A percentile compares a stretch with the other conserved stretches of the same genome.
Conservation (phyloP, 2,329 filamentous ascomycete species). For the Trichophyton equinum region DNA sequence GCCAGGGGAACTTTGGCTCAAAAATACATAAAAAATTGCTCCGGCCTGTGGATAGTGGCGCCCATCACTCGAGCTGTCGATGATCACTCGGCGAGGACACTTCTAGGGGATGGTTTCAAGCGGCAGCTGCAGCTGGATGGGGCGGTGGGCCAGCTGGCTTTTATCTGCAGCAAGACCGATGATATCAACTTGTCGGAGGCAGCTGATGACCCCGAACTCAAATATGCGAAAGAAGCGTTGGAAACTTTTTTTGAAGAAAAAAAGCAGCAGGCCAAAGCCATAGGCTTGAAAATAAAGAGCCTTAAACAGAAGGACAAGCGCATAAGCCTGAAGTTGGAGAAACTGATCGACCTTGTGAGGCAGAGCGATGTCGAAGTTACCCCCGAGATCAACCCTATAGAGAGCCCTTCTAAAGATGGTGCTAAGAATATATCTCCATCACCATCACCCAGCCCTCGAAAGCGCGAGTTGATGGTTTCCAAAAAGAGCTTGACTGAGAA, state of each 20-base stretch:
- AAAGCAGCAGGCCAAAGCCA: not conserved
- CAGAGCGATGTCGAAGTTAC: not conserved
- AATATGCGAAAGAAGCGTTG: not conserved
- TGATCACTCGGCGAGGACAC: slow-evolving; percentile 44
- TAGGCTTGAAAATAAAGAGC: not conserved
- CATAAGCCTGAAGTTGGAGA: not conserved
- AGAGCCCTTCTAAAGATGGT: not conserved
- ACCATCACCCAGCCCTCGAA: not conserved
- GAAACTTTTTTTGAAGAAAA: not conserved
- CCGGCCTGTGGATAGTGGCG: slow-evolving; percentile 49
- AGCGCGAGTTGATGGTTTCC: not conserved
- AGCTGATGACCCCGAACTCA: slow-evolving; percentile 5
- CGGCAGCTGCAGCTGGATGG: slow-evolving; percentile 49
- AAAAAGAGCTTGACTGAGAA: not conserved
- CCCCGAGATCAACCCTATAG: not conserved
- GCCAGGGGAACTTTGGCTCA: slow-evolving; percentile 47
- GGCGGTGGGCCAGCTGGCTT: slow-evolving; percentile 42
- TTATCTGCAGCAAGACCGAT: slow-evolving; percentile 53
- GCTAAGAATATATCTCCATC: not conserved
- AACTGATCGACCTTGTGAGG: not conserved
- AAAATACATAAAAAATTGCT: slow-evolving; percentile 49
- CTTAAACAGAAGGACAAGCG: not conserved
- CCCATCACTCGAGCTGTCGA: slow-evolving; percentile 50
- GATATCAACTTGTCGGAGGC: slow-evolving; percentile 43
- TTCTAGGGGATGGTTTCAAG: slow-evolving; percentile 47